phyloP scores from a whole-genome alignment of 306 rosid species.

The Lathyrus tuberosus region DNA sequence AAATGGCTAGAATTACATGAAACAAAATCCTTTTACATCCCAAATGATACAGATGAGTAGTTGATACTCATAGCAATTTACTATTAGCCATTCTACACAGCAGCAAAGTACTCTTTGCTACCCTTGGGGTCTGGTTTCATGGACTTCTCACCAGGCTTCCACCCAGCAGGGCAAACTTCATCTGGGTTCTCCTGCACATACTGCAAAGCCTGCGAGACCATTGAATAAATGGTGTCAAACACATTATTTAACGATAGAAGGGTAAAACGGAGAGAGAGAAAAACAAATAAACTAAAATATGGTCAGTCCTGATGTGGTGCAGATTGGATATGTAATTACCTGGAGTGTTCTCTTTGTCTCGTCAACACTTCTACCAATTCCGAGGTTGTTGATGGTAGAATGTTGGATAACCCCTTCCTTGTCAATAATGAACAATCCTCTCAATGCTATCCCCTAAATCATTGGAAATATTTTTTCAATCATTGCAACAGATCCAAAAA shows the following conservation, averaged over 20 bases:
- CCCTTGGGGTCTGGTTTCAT: slow-evolving; percentile 99
- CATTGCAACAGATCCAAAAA: slow-evolving; percentile 6
- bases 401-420: slow-evolving; percentile 97
- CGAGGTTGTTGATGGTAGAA: slow-evolving; percentile 97
- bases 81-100: slow-evolving; percentile 50
- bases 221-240: slow-evolving; percentile 1
- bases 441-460: slow-evolving; percentile 85
- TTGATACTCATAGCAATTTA: slow-evolving; percentile 22
- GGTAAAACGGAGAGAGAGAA: background rate
- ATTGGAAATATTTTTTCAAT: slow-evolving; percentile 33
- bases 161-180: slow-evolving; percentile 99
- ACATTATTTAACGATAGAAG: slow-evolving; percentile 10
- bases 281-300: background rate
- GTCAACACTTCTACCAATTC: slow-evolving; percentile 95
- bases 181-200: slow-evolving; percentile 96
- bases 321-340: slow-evolving; percentile 48
- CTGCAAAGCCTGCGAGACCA: slow-evolving; percentile 81
- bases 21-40: slow-evolving; percentile 51
- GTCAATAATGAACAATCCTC: slow-evolving; percentile 95
- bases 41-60: slow-evolving; percentile 45
- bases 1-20: slow-evolving; percentile 39
- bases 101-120: slow-evolving; percentile 93
- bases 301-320: slow-evolving; percentile 11
- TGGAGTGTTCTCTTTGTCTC: slow-evolving; percentile 98
- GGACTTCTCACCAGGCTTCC: slow-evolving; percentile 99